Evolutionary conservation across 2,329 filamentous ascomycete species (phyloP), one percentile per base, ranked within the genome.

Genomic region (Pleomassaria siparia): DNA sequence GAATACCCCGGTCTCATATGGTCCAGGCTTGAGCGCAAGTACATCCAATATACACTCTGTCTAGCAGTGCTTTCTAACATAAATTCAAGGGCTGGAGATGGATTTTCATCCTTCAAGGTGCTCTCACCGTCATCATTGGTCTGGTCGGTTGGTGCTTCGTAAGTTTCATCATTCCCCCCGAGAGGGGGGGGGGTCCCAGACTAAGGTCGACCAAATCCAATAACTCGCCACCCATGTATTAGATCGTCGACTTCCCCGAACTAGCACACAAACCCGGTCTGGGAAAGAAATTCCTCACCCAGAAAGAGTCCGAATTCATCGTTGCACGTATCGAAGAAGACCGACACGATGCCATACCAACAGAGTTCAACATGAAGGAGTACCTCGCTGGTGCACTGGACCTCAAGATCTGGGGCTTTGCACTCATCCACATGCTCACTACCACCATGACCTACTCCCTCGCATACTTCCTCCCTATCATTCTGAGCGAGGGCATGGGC

Each of bases 211-310:
- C n/a, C n/a, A n/a, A n/a, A n/a, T n/a, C n/a, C n/a, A n/a, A n/a
- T n/a, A n/a, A n/a, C n/a, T n/a, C n/a, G n/a, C n/a, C n/a, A n/a
- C n/a, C 56, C 8, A 58, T 58, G 50, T 59, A 59, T 36, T 50
- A 64, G 40, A 64, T 65, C 37, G 47, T 65, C 10, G 60, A 63
- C 29, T 66, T 64, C 22, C 61, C 62, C 1, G 61, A 63, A 59
- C 35, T 60, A 60, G 2, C 53, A 47, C 20, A 55, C 55, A 15
- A 51, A 55, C 30, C 53, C 57, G 15, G 58, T 54, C 4, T 57
- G 51, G 54, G 50, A 53, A n/a, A n/a, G n/a, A n/a, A n/a, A 6
- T 62, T 62, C 41, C 49, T 62, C 11, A 55, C 54, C 12, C 47
- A 52, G 3, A 33, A 50, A 26, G 54, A 62, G 24, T 41, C 58